phyloP scores from a whole-genome alignment of 2,329 filamentous ascomycete species.

The Alternaria novae-zelandiae region DNA sequence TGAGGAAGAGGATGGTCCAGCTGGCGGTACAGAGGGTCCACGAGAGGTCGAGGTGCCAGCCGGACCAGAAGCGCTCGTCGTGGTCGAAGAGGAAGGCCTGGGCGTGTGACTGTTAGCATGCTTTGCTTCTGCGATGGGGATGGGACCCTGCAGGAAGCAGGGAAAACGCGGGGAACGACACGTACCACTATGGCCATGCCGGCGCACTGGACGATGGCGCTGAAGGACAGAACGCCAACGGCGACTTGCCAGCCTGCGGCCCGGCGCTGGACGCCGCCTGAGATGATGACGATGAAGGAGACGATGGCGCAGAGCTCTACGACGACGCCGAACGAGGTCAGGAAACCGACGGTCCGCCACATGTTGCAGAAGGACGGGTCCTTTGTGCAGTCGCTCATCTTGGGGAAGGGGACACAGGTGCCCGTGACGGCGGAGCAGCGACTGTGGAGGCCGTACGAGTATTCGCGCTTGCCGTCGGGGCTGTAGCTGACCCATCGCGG shows the following conservation, averaged over 20 bases:
- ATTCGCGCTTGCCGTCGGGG: constrained; percentile 42
- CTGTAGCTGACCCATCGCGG: constrained; percentile 75
- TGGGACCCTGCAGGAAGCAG: not conserved
- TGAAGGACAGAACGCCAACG: constrained; percentile 67
- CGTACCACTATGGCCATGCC: constrained; percentile 84
- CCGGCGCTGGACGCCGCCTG: constrained; percentile 79
- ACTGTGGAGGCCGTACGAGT: constrained; percentile 76
- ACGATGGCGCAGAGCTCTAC: constrained; percentile 82
- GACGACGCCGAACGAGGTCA: constrained; percentile 85
- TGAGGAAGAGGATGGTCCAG: constrained; percentile 62
- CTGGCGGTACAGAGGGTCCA: constrained; percentile 73
- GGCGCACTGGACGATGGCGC: constrained; percentile 73
- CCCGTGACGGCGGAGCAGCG: constrained; percentile 76
- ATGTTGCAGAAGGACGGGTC: constrained; percentile 84
- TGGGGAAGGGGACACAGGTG: constrained; percentile 71
- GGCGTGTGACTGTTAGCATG: constrained; percentile 11
- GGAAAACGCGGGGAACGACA: constrained; percentile 5
- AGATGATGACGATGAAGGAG: constrained; percentile 76
- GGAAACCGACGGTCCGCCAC: constrained; percentile 87
- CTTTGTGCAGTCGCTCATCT: constrained; percentile 68
- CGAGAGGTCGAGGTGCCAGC: constrained; percentile 80
- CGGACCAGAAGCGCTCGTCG: constrained; percentile 81
- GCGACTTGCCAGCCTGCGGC: constrained; percentile 84
- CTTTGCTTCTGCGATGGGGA: not conserved
- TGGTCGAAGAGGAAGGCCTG: constrained; percentile 85